Percentiles rank a stretch among this genome's conserved stretches.
Evolutionary conservation across 1,284 basidiomycete genomes (phyloP).

Genomic region (Ceratobasidium sp.): DNA sequence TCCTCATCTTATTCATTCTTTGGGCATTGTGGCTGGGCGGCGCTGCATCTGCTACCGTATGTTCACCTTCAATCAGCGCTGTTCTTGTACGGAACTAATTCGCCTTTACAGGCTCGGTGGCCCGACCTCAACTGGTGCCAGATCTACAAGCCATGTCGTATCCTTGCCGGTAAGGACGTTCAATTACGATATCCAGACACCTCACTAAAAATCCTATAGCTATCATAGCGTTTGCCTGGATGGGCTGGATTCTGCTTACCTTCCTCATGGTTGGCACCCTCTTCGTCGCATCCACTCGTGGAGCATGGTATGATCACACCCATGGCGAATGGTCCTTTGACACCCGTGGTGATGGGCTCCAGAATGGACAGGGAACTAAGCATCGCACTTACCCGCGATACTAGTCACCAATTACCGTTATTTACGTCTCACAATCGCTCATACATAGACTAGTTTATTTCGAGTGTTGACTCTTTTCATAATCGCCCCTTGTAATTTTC

Average conservation of each 20-base stretch:
- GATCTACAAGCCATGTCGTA: slow-evolving; percentile 34
- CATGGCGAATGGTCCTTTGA: slow-evolving; percentile 30
- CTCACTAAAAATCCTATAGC: neutral
- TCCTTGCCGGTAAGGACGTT: slow-evolving; percentile 20
- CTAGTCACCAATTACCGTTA: neutral
- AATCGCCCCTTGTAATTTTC: neutral
- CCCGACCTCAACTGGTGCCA: slow-evolving; percentile 34
- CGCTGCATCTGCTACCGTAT: slow-evolving; percentile 16
- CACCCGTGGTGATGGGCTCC: slow-evolving; percentile 13
- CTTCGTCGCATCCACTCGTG: slow-evolving; percentile 22
- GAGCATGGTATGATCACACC: slow-evolving; percentile 31
- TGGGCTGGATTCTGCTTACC: slow-evolving; percentile 24
- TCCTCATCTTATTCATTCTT: slow-evolving; percentile 15
- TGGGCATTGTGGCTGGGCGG: slow-evolving; percentile 31
- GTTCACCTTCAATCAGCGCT: neutral
- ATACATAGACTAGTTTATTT: neutral
- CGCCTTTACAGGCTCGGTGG: slow-evolving; percentile 13
- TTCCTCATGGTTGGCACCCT: slow-evolving; percentile 31
- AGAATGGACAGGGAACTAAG: slow-evolving; percentile 29
- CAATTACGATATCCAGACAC: neutral
- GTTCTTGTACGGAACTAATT: neutral
- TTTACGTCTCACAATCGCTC: neutral
- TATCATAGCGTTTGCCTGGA: slow-evolving; percentile 28
- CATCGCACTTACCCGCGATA: slow-evolving; percentile 32
- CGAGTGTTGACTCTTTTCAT: too few species aligned